phyloP scores from a whole-genome alignment of 331 rosid genomes.

The Rosa hybrid region DNA sequence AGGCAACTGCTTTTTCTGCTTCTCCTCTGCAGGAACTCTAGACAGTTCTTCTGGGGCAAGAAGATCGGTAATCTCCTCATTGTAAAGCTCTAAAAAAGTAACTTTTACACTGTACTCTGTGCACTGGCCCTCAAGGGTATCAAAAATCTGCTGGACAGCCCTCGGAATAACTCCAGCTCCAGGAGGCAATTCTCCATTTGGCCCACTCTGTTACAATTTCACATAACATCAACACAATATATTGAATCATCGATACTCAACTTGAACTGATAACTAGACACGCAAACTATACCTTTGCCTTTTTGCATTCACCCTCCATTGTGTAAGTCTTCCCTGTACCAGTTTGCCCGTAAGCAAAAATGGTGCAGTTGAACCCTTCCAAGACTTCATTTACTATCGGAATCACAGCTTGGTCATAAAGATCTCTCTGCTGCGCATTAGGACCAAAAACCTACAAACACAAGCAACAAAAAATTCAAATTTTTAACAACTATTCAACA shows the following conservation, averaged over 20 bases:
- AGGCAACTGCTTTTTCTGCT: slow-evolving; percentile 83
- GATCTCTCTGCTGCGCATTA: slow-evolving; percentile 69
- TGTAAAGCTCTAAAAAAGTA: slow-evolving; percentile 81
- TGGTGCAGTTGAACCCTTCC: slow-evolving; percentile 94
- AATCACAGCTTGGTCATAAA: slow-evolving; percentile 77
- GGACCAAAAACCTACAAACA: slow-evolving; percentile 70
- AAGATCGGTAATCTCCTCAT: slow-evolving; percentile 86
- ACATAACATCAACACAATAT: slow-evolving; percentile 8
- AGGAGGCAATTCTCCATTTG: slow-evolving; percentile 78
- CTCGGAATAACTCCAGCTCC: slow-evolving; percentile 91
- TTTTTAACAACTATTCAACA: background rate
- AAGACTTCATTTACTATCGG: slow-evolving; percentile 88
- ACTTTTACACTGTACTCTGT: slow-evolving; percentile 93
- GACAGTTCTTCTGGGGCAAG: slow-evolving; percentile 89
- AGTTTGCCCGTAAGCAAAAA: slow-evolving; percentile 93
- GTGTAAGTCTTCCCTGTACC: slow-evolving; percentile 93
- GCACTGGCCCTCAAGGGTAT: slow-evolving; percentile 82
- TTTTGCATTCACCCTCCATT: slow-evolving; percentile 94
- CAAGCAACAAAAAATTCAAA: background rate
- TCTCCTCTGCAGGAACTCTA: slow-evolving; percentile 64
- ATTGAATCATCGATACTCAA: background rate
- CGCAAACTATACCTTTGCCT: slow-evolving; percentile 57
- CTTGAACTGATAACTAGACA: background rate
- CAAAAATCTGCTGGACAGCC: slow-evolving; percentile 84
- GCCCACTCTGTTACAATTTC: slow-evolving; percentile 58